Base-by-base conservation (phyloP, 1,139 yeast genomes). In the Martiniozyma asiatica region DNA sequence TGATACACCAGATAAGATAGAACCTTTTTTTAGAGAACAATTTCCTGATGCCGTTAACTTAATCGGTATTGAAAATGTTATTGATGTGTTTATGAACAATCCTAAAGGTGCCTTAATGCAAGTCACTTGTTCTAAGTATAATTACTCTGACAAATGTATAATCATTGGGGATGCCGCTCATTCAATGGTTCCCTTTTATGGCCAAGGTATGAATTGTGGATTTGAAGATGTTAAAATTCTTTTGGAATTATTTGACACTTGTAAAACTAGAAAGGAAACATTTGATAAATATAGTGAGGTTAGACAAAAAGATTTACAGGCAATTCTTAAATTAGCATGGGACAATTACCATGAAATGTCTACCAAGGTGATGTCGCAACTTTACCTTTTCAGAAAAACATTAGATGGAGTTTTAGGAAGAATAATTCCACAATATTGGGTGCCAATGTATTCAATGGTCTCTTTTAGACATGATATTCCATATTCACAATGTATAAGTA, bases 131-230 rank as follows among this genome's bases (percentile, higher is more conserved):
- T 59, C 59, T 33, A 87, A 92, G 2, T 85, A 82, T 54, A 73
- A 82, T 45, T 67, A 63, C 20, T 56, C 60, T 25, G 85, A 77
- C 23, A 67, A 69, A 36, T 75, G 76, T 11, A 59, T 87, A 10
- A 58, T 87, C 5, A 59, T 87, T 21, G 96, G 96, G 4, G 96
- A 87, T 53, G 94, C 96, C 1, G 94, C 96, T 0, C 97, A 87
- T 53, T 75, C 92, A 11, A 85, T 85, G 95, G 96, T 87, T 4
- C 97, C 97, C 10, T 87, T 87, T 50, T 87, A 85, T 47, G 96
- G 96, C 6, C 97, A 87, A 52, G 97, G 97, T 3, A 79, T 87
- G 92, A 87, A 87, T 51, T 82, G 95, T 49, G 97, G 97, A 2
- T 79, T 87, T 49, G 96, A 87, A 53, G 96, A 87, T 45, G 85